These are phyloP conservation scores for Podospora pseudocomata DNA, from an alignment of 495 filamentous ascomycete genomes.

Conservation along the genomic window DNA sequence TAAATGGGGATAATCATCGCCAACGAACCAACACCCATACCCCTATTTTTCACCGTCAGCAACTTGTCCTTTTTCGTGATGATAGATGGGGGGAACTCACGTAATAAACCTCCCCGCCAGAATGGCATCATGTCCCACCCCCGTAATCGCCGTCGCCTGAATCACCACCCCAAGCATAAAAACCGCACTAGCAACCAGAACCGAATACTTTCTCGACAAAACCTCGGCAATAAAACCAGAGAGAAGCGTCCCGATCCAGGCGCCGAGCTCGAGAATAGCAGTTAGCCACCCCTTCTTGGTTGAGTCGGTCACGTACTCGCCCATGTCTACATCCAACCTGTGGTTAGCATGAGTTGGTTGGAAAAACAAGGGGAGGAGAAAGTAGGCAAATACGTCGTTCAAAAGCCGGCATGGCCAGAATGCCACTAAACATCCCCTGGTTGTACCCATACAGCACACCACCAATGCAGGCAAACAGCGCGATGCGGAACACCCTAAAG, in stretches of 20 bases:
- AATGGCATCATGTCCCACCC: slow-evolving; percentile 54
- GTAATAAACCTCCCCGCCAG: slow-evolving; percentile 74
- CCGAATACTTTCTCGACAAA: slow-evolving; percentile 68
- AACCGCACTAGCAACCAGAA: slow-evolving; percentile 65
- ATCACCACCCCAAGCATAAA: slow-evolving; percentile 77
- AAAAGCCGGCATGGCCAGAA: slow-evolving; percentile 61
- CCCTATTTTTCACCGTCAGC: slow-evolving; percentile 27
- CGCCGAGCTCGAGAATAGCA: slow-evolving; percentile 76
- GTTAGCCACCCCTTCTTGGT: slow-evolving; percentile 75
- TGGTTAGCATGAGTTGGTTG: too few species aligned
- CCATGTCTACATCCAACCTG: slow-evolving; percentile 50
- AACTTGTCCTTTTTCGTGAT: not conserved
- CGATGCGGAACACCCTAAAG: slow-evolving; percentile 66
- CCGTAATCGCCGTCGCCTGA: slow-evolving; percentile 58
- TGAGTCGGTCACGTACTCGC: slow-evolving; percentile 54
- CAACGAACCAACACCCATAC: slow-evolving; percentile 68
- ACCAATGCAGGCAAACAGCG: slow-evolving; percentile 74
- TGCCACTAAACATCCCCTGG: slow-evolving; percentile 76
- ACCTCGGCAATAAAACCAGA: slow-evolving; percentile 74
- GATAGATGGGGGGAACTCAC: slow-evolving; percentile 20
- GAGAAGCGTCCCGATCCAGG: slow-evolving; percentile 73
- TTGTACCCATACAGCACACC: slow-evolving; percentile 66
- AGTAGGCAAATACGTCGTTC: slow-evolving; percentile 37
- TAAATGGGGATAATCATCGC: slow-evolving; percentile 66
- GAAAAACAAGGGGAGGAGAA: not conserved